Base-by-base conservation (phyloP, 345 rosid genomes). In the Noccaea bulbosa region DNA sequence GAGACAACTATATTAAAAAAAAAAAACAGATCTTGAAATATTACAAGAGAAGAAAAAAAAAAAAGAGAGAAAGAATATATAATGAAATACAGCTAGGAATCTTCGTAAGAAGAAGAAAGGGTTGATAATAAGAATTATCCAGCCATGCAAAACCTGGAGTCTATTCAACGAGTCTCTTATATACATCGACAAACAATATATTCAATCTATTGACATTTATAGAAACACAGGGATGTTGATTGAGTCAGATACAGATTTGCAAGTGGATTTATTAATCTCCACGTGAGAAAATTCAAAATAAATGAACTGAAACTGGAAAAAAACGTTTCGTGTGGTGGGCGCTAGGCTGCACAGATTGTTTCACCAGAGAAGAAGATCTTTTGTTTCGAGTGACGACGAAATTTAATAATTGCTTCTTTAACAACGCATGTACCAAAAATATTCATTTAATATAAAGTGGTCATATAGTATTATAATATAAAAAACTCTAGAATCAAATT, bases 71-170 rank as follows among this genome's bases (percentile, higher is more conserved):
- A 9, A 14, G 7, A 4, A 27, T 27, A 27, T 27, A 27, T 39
- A 8, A 27, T 37, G 51, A 52, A 62, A 24, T 8, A 10, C n/a
- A 55, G 6, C 2, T 8, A 35, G 38, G 47, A 55, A 54, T 34
- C 24, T 38, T 57, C 51, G 43, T 49, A 30, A 39, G 12, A 40
- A 39, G 27, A 39, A 27, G 2, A 11, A 69, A 59, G 44, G 7
- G 10, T 39, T 44, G 30, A 41, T 9, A 27, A 11, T 1, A 16
- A 20, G 52, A 47, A 65, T 47, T 55, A 37, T 50, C 41, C 58
- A 46, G 33, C 71, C 67, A 65, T 73, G 71, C 66, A 73, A 57
- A 65, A 38, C 65, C 54, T 46, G 3, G 63, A 72, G 44, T 63
- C 5, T 63, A 34, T 55, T 64, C 49, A 55, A 30, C 58, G 37